Evolutionary conservation across 1,284 basidiomycete species (phyloP), one percentile per base, ranked within the genome.

Genomic region (Marasmius fiardii): DNA sequence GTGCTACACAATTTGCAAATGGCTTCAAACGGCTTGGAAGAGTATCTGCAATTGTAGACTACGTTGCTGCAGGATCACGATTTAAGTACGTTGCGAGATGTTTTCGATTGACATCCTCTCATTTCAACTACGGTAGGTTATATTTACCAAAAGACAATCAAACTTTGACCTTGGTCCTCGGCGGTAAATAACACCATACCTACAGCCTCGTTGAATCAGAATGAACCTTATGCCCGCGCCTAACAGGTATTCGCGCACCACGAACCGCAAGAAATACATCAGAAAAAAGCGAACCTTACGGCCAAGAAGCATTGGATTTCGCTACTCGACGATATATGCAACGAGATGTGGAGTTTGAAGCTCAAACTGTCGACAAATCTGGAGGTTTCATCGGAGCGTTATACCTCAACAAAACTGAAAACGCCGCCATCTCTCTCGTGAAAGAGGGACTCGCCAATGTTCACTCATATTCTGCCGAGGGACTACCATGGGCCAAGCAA

Each of bases 341-440:
- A 71, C 85, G 95, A 23, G 97, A 99, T 65, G 89, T 95, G 14
- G 96, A 99, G 71, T 86, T 98, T 58, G 88, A 93, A 62, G 86
- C 98, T 45, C 91, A 96, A 57, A 82, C 84, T 44, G 86, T 89
- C 14, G 96, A 99, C 76, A 98, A 97, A 74, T 89, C 89, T 16
- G 96, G 96, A 39, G 95, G 96, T 6, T 98, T 98, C 74, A 95
- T 99, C 62, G 96, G 96, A 16, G 75, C 88, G 0, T 77, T 98
- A 55, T 97, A 90, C 71, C 62, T 90, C 64, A 93, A 92, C 66
- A 93, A 93, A 68, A 85, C 76, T 1, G 90, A 93, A 61, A 98
- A 98, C 68, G 87, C 83, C 45, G 95, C 94, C 1, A 77, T 95
- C 43, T 73, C 85, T 33, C 80, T 99, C 16, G 87, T 90, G n/a